These are phyloP conservation scores for Alternaria sp. DNA, from an alignment of 2,329 filamentous ascomycete species.

Conservation along the genomic window DNA sequence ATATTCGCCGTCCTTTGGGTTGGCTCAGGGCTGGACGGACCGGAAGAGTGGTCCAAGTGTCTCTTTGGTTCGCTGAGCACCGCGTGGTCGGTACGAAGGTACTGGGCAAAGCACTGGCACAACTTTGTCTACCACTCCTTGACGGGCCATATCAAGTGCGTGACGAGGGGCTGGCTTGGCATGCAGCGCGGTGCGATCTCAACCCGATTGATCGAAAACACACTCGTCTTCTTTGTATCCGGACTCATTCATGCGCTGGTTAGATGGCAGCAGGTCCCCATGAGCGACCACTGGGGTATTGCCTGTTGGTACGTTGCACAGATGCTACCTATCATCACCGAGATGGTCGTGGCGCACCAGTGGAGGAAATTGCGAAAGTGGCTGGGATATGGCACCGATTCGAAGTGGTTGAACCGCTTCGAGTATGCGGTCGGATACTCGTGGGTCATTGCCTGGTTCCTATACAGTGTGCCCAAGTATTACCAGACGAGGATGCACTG, in stretches of 20 bases:
- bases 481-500: conserved; percentile 14
- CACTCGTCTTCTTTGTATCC: conserved; percentile 21
- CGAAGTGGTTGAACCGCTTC: neutral
- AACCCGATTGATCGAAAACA: conserved; percentile 26
- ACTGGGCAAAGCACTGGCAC: conserved; percentile 32
- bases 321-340: conserved; percentile 24
- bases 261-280: conserved; percentile 9
- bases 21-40: conserved; percentile 4
- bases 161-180: conserved; percentile 18
- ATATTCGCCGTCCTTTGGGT: conserved; percentile 18
- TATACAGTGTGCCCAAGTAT: conserved; percentile 26
- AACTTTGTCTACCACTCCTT: conserved; percentile 25
- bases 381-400: neutral
- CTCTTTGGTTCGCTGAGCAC: conserved; percentile 15
- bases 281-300: conserved; percentile 19
- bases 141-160: conserved; percentile 16
- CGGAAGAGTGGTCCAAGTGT: conserved; percentile 11
- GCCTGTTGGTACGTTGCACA: conserved; percentile 22
- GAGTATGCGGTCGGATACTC: conserved; percentile 21
- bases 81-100: conserved; percentile 18
- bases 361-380: conserved; percentile 7
- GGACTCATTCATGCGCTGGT: conserved; percentile 24
- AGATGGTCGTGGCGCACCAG: conserved; percentile 9
- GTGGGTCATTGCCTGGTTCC: conserved; percentile 24
- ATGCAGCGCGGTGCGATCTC: neutral